Percentiles rank a stretch among this genome's conserved stretches.
phyloP scores from a whole-genome alignment of 805 yeast species.

The Wickerhamiella spandovensis region DNA sequence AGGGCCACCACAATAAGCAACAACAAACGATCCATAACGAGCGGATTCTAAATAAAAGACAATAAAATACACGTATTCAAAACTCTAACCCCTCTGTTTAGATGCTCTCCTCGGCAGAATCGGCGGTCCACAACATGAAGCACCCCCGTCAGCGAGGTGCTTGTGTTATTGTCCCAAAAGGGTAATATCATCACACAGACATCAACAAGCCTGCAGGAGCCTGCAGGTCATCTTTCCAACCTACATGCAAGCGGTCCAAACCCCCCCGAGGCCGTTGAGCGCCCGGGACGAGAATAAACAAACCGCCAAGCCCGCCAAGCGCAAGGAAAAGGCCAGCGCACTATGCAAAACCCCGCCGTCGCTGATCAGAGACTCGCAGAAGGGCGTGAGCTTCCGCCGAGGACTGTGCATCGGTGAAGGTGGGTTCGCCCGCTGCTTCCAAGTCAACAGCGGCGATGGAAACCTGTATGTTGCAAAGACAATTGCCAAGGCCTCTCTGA shows the following conservation, averaged over 20 bases:
- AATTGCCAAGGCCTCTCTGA: constrained; percentile 89
- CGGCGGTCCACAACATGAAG: too few relatives aligned
- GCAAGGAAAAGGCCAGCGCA: constrained; percentile 73
- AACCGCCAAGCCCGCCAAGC: neutral
- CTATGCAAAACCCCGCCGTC: constrained; percentile 96
- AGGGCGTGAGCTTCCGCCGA: constrained; percentile 33
- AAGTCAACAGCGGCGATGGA: constrained; percentile 80
- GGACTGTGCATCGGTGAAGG: constrained; percentile 94
- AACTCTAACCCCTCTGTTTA: too few relatives aligned
- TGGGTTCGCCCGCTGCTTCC: constrained; percentile 97
- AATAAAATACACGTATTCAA: too few relatives aligned
- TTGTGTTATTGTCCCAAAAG: constrained; percentile 1
- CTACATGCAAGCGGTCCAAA: constrained; percentile 1
- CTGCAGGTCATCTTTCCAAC: neutral
- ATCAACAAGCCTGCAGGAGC: neutral
- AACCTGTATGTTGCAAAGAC: constrained; percentile 91
- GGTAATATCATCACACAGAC: neutral
- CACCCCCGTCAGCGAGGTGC: neutral
- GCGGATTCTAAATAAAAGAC: too few relatives aligned
- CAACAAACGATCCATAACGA: too few relatives aligned
- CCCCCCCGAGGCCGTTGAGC: constrained; percentile 1
- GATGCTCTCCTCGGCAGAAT: too few relatives aligned
- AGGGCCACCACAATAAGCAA: too few relatives aligned
- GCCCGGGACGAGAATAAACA: constrained; percentile 2
- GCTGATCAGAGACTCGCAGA: constrained; percentile 63